These are phyloP conservation scores for Omphalotus guepiniiformis DNA, from an alignment of 768 basidiomycete genomes.

Conservation along the genomic window DNA sequence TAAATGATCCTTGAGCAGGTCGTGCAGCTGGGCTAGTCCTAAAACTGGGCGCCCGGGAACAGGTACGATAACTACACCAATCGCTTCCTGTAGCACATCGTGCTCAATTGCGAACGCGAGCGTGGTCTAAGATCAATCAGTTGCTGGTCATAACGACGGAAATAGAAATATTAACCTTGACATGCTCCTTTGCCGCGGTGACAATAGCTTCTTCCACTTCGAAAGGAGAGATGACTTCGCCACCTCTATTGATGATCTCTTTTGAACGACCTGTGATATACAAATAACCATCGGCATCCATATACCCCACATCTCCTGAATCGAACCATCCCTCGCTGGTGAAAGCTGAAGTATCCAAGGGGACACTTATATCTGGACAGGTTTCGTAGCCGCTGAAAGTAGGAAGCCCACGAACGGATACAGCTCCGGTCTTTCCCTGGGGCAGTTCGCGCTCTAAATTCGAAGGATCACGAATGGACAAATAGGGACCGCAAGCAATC, in stretches of 20 bases:
- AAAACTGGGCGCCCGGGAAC: constrained; percentile 29
- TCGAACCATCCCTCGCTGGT: constrained; percentile 52
- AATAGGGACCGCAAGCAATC: constrained; percentile 41
- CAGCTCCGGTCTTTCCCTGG: constrained; percentile 42
- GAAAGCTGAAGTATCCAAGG: constrained; percentile 44
- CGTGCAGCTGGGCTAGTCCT: constrained; percentile 37
- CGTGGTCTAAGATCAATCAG: constrained; percentile 22
- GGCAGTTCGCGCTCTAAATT: constrained; percentile 33
- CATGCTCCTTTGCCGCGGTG: constrained; percentile 34
- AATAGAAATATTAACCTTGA: constrained; percentile 26
- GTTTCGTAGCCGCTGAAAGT: constrained; percentile 49
- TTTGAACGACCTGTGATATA: constrained; percentile 56
- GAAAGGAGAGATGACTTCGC: constrained; percentile 58
- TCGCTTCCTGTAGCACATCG: constrained; percentile 43
- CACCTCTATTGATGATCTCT: constrained; percentile 58
- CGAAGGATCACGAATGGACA: constrained; percentile 37
- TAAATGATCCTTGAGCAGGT: constrained; percentile 38
- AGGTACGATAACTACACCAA: constrained; percentile 41
- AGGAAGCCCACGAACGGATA: constrained; percentile 52
- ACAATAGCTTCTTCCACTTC: constrained; percentile 57
- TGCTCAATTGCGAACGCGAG: constrained; percentile 44
- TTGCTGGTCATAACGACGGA: neutral
- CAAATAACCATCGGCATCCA: constrained; percentile 45
- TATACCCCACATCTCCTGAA: constrained; percentile 42
- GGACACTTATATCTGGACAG: constrained; percentile 35